Base-by-base conservation (phyloP, 139 green algal genomes). In the Trebouxia sp. region DNA sequence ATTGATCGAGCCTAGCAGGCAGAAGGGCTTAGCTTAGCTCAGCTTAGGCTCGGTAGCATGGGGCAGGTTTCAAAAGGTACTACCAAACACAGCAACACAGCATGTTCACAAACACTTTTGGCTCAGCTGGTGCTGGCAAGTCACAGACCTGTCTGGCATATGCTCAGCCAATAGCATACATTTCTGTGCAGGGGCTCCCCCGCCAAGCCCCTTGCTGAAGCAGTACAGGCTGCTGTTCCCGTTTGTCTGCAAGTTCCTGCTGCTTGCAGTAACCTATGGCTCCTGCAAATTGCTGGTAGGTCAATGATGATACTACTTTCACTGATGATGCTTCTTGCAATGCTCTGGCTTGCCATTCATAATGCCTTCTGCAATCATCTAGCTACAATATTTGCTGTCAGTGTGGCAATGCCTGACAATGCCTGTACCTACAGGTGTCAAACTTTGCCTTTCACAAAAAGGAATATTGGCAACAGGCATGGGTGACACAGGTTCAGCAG, bases 241-340 rank as follows among this genome's bases (percentile, higher is more conserved):
- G 15, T 22, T 72, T 28, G 6, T 72, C 0, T 72, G 62, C 43
- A 32, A 35, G 42, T 35, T 35, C 32, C n/a, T 72, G 32, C 12
- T 72, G 12, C 37, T 72, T 22, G 20, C 43, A 6, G 32, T 37
- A 26, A 30, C 62, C 26, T 72, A 72, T 24, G 62, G 62, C 32
- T 45, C 62, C 35, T 45, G 12, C 62, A 72, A 72, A 8, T 10
- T 72, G 43, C 62, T 72, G 62, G 62, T 72, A n/a, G n/a, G n/a
- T n/a, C n/a, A n/a, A n/a, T n/a, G n/a, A n/a, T n/a, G n/a, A n/a
- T n/a, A n/a, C n/a, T n/a, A n/a, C n/a, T n/a, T n/a, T n/a, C n/a
- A n/a, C n/a, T n/a, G n/a, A n/a, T n/a, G n/a, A n/a, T n/a, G n/a
- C 47, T 53, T 14, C 47, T 53, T 53, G 15, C 14, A 14, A 26